phyloP scores from a whole-genome alignment of 495 filamentous ascomycete species.

The Lentithecium fluviatile region DNA sequence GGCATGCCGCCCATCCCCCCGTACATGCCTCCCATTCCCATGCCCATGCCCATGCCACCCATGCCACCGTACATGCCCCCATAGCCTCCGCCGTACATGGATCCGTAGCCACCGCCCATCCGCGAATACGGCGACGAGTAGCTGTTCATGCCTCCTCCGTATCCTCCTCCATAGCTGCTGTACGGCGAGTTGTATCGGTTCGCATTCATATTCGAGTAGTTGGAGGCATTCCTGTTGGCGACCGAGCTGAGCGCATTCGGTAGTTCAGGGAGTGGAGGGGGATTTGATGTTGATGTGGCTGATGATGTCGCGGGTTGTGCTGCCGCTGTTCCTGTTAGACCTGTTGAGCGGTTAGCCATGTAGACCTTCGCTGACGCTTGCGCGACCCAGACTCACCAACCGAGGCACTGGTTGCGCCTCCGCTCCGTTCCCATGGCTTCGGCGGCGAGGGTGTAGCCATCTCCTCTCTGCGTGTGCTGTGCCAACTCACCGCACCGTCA shows the following conservation, averaged over 20 bases:
- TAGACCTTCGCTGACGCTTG: not conserved
- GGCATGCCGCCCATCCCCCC: constrained; percentile 42
- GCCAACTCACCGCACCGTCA: constrained; percentile 33
- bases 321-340: constrained; percentile 41
- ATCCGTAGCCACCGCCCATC: constrained; percentile 49
- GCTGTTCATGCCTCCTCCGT: constrained; percentile 49
- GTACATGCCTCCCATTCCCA: constrained; percentile 47
- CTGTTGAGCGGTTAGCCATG: constrained; percentile 12
- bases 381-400: constrained; percentile 35
- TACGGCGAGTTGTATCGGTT: constrained; percentile 56
- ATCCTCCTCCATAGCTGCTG: constrained; percentile 36
- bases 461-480: constrained; percentile 22
- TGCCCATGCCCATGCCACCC: constrained; percentile 44
- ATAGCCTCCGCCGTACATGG: constrained; percentile 39
- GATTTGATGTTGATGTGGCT: constrained; percentile 48
- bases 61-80: constrained; percentile 45
- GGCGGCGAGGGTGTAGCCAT: constrained; percentile 85
- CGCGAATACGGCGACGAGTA: constrained; percentile 68
- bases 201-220: constrained; percentile 73
- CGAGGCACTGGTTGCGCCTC: constrained; percentile 53
- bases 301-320: constrained; percentile 45
- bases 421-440: constrained; percentile 90
- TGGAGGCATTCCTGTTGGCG: constrained; percentile 78
- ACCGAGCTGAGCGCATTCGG: constrained; percentile 73
- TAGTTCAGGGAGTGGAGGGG: constrained; percentile 75